Percentiles rank a stretch among this genome's conserved stretches.
These are phyloP conservation scores for Phytophthora macrochlamydospora DNA, from an alignment of 352 stramenopile genomes.

Conservation along the genomic window DNA sequence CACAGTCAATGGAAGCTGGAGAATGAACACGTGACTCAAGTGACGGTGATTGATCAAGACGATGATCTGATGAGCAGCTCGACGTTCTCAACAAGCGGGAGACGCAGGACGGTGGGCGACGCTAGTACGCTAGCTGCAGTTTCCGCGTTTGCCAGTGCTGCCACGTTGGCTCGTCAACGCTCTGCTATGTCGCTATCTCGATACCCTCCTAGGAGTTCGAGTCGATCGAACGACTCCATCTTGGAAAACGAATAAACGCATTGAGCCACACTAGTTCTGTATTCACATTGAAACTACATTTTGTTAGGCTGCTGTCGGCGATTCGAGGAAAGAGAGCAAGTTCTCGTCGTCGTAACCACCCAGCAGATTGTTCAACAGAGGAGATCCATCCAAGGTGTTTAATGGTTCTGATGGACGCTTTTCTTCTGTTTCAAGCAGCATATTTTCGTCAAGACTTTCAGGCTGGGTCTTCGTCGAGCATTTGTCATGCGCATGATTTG, in stretches of 20 bases:
- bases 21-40: constrained; percentile 12
- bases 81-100: neutral
- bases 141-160: constrained; percentile 54
- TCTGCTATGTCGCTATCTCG: constrained; percentile 58
- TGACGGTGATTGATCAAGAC: constrained; percentile 17
- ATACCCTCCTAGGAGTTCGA: constrained; percentile 41
- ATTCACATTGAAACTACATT: neutral
- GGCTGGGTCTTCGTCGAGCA: too few species aligned
- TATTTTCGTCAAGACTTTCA: too few species aligned
- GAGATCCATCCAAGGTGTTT: too few species aligned
- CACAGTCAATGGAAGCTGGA: constrained; percentile 34
- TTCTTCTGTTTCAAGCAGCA: too few species aligned
- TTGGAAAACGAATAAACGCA: constrained; percentile 13
- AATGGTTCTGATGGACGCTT: too few species aligned
- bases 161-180: constrained; percentile 54
- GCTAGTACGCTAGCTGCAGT: constrained; percentile 48
- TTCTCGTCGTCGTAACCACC: too few species aligned
- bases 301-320: neutral
- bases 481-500: too few species aligned
- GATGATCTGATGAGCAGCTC: neutral
- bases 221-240: constrained; percentile 19
- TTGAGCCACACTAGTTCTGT: neutral
- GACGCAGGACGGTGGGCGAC: constrained; percentile 8
- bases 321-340: constrained; percentile 3
- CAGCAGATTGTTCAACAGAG: too few species aligned